Evolutionary conservation across 345 rosid species (phyloP).

Genomic region (Boechera retrofracta): DNA sequence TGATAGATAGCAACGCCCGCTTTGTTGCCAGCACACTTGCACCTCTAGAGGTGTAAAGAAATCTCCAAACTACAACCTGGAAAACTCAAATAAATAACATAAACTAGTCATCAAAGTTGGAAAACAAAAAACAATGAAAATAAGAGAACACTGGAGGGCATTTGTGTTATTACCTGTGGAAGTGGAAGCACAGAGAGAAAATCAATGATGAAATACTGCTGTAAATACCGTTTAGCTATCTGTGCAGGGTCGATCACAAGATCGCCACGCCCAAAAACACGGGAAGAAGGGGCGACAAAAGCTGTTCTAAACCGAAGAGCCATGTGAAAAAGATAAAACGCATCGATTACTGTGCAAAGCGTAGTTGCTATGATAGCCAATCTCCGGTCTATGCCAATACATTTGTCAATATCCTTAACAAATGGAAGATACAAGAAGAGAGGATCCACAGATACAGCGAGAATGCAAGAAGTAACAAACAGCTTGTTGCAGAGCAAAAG

Average conservation of each 20-base stretch:
- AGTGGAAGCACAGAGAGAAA: conserved; percentile 88
- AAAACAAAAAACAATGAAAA: too few species aligned
- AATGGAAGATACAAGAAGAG: conserved; percentile 94
- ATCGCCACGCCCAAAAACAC: conserved; percentile 97
- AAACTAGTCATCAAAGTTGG: too few species aligned
- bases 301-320: conserved; percentile 95
- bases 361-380: conserved; percentile 79
- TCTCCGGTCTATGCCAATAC: conserved; percentile 76
- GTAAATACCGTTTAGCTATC: conserved; percentile 90
- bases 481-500: conserved; percentile 80
- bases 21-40: too few species aligned
- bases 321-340: conserved; percentile 87
- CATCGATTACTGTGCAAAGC: conserved; percentile 77
- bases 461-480: conserved; percentile 77
- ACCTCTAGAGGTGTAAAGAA: too few species aligned
- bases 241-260: conserved; percentile 87
- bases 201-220: conserved; percentile 74
- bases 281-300: conserved; percentile 94
- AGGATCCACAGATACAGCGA: conserved; percentile 89
- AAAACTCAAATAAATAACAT: too few species aligned
- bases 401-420: conserved; percentile 50
- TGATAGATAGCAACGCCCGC: too few species aligned
- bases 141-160: not conserved
- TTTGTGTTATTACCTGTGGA: conserved; percentile 69
- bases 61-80: too few species aligned